Base-by-base conservation (phyloP, 176 grass and related monocot species). In the Olyra latifolia region DNA sequence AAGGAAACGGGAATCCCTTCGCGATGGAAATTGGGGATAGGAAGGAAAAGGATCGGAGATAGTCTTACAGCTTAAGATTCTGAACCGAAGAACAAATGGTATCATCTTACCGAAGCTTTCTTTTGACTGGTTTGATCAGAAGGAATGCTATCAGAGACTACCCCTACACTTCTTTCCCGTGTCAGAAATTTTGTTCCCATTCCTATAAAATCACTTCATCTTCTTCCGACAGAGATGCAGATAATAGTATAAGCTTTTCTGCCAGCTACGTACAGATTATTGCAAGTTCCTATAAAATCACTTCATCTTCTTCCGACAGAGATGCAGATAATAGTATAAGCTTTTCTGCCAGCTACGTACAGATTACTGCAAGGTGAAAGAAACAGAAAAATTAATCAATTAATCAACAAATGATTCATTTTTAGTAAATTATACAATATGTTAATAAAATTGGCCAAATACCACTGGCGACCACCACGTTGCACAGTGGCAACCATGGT, bases 221-320 rank as follows among this genome's bases (percentile, higher is more conserved):
- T 41, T 74, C 41, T 39, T 47, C 23, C 69, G 64, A 29, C 64
- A 69, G 49, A n/a, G 15, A 77, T n/a, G 38, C 64, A 30, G 64
- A 15, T 32, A 50, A 10, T 23, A 41, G 13, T 12, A 43, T 62
- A 56, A 25, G 32, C 2, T 43, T 29, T 14, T 4, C 13, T 28
- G 48, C 16, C 64, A 80, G 12, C 38, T 24, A 53, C 38, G 22
- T 46, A 8, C 10, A 44, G 10, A 69, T 69, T 11, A 68, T 19
- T 45, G 65, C 65, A 29, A 12, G 2, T 56, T 15, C 50, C 38
- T 35, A n/a, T n/a, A 4, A 39, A 74, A 74, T 58, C 20, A 24
- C 52, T 22, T 13, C 55, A n/a, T 7, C 49, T 41, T 74, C 41
- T 39, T 47, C 23, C 69, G 64, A 29, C 64, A 69, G 49, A n/a